Conservation (phyloP, 2,329 filamentous ascomycete species). For the Penicillium sp. region DNA sequence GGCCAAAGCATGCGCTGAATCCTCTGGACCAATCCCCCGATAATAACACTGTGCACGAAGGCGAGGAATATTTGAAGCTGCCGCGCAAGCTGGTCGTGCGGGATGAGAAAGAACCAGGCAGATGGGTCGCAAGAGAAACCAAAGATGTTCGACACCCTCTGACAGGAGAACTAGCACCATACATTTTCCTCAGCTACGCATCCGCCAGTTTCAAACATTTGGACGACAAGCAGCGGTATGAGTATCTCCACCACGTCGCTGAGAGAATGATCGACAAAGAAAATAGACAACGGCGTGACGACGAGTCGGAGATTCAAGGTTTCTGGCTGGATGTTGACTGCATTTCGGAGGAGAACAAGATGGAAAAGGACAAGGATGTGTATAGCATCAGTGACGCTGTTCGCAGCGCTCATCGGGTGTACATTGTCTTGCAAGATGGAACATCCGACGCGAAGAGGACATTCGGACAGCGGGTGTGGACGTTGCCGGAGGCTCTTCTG, state of each 20-base stretch:
- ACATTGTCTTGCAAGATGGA: slow-evolving; percentile 16
- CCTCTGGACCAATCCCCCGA: slow-evolving; percentile 14
- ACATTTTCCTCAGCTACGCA: slow-evolving; percentile 19
- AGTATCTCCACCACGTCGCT: slow-evolving; percentile 8
- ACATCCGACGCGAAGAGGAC: slow-evolving; percentile 10
- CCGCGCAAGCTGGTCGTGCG: slow-evolving; percentile 16
- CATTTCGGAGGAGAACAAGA: slow-evolving; percentile 5
- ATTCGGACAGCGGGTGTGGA: not conserved
- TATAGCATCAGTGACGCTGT: slow-evolving; percentile 19
- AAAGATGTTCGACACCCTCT: slow-evolving; percentile 13
- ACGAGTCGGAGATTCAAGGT: slow-evolving; percentile 9
- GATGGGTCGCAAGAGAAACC: slow-evolving; percentile 14
- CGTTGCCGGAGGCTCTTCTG: slow-evolving; percentile 14
- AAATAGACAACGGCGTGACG: slow-evolving; percentile 3
- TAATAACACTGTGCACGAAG: slow-evolving; percentile 12
- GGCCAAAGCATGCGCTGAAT: slow-evolving; percentile 18
- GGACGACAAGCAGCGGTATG: not conserved
- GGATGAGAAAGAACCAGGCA: slow-evolving; percentile 2
- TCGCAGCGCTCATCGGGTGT: slow-evolving; percentile 16
- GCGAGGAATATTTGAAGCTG: slow-evolving; percentile 12
- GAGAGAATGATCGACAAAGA: slow-evolving; percentile 11
- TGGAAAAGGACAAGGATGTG: slow-evolving; percentile 13
- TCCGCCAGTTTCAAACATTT: slow-evolving; percentile 5
- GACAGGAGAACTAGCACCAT: slow-evolving; percentile 15
- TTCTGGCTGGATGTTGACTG: slow-evolving; percentile 18